Evolutionary conservation across 306 rosid species (phyloP), one percentile per base, ranked within the genome.

Genomic region (Lupinus albus): DNA sequence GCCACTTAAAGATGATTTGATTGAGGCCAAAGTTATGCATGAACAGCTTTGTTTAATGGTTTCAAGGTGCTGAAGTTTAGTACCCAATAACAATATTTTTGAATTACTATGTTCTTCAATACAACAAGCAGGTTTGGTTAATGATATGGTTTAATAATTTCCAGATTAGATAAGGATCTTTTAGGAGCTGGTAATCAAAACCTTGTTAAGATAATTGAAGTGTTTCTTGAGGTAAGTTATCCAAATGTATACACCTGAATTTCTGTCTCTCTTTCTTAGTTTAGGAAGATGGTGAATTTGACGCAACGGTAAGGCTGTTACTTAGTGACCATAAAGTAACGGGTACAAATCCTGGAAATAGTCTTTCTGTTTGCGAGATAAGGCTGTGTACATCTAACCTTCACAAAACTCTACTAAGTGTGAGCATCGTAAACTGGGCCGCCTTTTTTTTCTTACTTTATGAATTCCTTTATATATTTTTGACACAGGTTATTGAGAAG

Each of bases 1-100:
- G 68, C 82, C 82, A 7, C 79, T 73, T 5, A 59, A 59, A 73
- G 42, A 58, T 28, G 82, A 81, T 59, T 59, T 78, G 49, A 17
- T 8, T 50, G 85, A 81, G 70, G 85, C 85, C 64, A 77, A 74
- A 65, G 8, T 77, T 15, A 73, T 78, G 78, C 85, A 77, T 64
- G 82, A 77, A 58, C 85, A 77, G 12, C 68, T 81, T 6, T 73
- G 80, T 59, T 17, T 15, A 6, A 70, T 81, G 82, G 72, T 70
- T 70, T 38, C 60, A 14, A 70, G 85, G 85, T 70, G 65, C 55
- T 45, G 45, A 64, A 52, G 69, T 70, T 53, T 44, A 62, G 35
- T 41, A 20, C 49, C 64, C 3, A 46, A 16, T 33, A n/a, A 55
- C 7, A 51, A 65, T 15, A 1, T 7, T 51, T 33, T 30, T 45